phyloP scores from a whole-genome alignment of 1,284 basidiomycete genomes.

The Cutaneotrichosporon dermatis region DNA sequence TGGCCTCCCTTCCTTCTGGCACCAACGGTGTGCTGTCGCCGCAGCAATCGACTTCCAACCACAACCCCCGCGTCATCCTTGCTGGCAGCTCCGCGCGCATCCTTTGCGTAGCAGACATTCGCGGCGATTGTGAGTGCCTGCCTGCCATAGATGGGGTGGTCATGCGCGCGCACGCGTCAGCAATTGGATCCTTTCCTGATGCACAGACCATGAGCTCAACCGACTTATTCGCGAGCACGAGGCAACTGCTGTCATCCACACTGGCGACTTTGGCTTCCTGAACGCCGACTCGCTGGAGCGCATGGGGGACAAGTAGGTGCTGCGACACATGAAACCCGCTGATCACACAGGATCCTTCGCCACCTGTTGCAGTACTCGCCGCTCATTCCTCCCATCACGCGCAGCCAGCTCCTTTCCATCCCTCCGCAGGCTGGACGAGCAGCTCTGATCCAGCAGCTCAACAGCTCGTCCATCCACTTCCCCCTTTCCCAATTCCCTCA shows the following conservation, averaged over 20 bases:
- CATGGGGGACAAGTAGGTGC: slow-evolving; percentile 73
- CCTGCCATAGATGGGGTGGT: background rate
- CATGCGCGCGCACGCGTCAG: no score
- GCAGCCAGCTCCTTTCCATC: slow-evolving; percentile 71
- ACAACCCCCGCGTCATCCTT: slow-evolving; percentile 36
- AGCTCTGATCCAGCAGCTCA: slow-evolving; percentile 55
- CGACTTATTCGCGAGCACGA: slow-evolving; percentile 81
- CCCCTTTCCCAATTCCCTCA: slow-evolving; percentile 88
- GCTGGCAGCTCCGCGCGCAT: slow-evolving; percentile 64
- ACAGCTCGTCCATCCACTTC: slow-evolving; percentile 51
- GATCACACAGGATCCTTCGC: slow-evolving; percentile 63
- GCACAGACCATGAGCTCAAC: slow-evolving; percentile 67
- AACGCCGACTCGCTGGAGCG: slow-evolving; percentile 75
- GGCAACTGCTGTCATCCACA: slow-evolving; percentile 94
- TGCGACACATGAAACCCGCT: slow-evolving; percentile 3
- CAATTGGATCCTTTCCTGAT: slow-evolving; percentile 8
- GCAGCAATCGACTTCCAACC: slow-evolving; percentile 3
- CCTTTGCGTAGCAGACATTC: slow-evolving; percentile 93
- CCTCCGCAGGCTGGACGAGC: slow-evolving; percentile 53
- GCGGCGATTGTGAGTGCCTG: slow-evolving; percentile 57
- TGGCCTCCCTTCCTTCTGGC: slow-evolving; percentile 6
- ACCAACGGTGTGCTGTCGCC: slow-evolving; percentile 20
- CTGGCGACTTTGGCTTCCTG: slow-evolving; percentile 99
- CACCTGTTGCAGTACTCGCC: slow-evolving; percentile 97
- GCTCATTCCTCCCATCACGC: slow-evolving; percentile 77